A percentile compares a stretch with the other conserved stretches of the same genome.
Conservation (phyloP, 495 filamentous ascomycete genomes). For the Friedmanniomyces endolithicus region DNA sequence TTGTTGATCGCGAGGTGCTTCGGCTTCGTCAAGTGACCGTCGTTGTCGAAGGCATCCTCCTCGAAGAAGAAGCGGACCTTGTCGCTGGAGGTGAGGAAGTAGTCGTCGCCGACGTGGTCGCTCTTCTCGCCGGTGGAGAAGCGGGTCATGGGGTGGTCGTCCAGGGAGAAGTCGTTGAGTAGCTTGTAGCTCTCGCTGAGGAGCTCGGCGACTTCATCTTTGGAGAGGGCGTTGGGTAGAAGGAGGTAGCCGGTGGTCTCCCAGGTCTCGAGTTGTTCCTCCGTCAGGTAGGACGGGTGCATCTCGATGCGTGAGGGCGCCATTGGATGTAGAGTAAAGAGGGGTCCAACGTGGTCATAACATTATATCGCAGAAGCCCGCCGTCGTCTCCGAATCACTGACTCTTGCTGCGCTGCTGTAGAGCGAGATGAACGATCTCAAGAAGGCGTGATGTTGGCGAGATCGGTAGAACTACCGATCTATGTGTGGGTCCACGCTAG, state of each 20-base stretch:
- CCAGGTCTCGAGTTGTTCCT: conserved; percentile 60
- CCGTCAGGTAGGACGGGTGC: conserved; percentile 39
- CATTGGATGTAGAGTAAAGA: conserved; percentile 1
- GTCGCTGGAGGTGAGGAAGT: conserved; percentile 80
- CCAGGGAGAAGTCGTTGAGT: conserved; percentile 60
- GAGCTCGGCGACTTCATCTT: conserved; percentile 50
- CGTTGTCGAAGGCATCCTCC: conserved; percentile 57
- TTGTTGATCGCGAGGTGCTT: conserved; percentile 84
- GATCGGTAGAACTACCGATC: no score
- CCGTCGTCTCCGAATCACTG: background rate
- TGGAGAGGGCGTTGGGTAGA: conserved; percentile 62
- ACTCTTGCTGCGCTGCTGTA: no score
- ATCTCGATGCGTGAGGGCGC: conserved; percentile 12
- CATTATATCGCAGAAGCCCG: background rate
- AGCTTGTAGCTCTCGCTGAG: conserved; percentile 60
- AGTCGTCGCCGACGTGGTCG: conserved; percentile 79
- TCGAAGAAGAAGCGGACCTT: conserved; percentile 98
- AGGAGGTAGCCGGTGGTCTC: conserved; percentile 78
- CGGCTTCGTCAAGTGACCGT: conserved; percentile 53
- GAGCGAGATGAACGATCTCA: background rate
- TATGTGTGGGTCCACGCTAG: no score
- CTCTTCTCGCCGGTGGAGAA: conserved; percentile 67
- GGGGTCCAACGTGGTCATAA: background rate
- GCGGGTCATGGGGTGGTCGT: conserved; percentile 77
- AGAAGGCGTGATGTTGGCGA: no score